Evolutionary conservation across 192 early-diverging fungal genomes (phyloP).

Genomic region (Dimargaris cristalligena): DNA sequence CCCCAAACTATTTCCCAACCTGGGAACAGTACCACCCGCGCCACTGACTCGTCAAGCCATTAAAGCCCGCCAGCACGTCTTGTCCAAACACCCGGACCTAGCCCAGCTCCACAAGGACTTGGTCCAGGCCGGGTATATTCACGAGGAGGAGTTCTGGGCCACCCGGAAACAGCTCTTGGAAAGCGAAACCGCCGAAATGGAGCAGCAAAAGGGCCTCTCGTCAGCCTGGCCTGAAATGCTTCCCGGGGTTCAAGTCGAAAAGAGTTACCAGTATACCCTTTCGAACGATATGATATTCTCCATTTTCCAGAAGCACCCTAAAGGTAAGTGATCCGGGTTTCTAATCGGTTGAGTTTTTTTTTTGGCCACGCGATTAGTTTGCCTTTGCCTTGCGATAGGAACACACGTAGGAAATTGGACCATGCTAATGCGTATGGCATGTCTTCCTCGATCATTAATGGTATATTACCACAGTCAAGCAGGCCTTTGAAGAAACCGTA

Average conservation of each 20-base stretch:
- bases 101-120: conserved; percentile 56
- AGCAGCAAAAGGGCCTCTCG: conserved; percentile 65
- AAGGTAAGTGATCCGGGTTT: conserved; percentile 38
- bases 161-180: conserved; percentile 48
- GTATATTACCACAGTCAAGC: conserved; percentile 46
- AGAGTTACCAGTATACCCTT: too few relatives aligned
- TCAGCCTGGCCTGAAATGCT: conserved; percentile 51
- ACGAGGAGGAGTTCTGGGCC: conserved; percentile 92
- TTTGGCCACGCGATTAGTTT: too few relatives aligned
- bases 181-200: conserved; percentile 47
- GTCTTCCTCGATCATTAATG: too few relatives aligned
- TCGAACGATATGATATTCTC: too few relatives aligned
- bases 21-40: conserved; percentile 21
- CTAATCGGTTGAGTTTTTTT: too few relatives aligned
- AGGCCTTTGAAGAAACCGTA: conserved; percentile 66
- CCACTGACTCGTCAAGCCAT: conserved; percentile 33
- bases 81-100: conserved; percentile 52
- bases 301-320: conserved; percentile 80
- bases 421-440: too few relatives aligned
- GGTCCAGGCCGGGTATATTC: conserved; percentile 51
- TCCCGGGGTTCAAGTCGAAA: conserved; percentile 42
- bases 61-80: conserved; percentile 34
- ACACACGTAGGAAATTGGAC: too few relatives aligned
- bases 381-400: too few relatives aligned
- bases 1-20: conserved; percentile 15